Evolutionary conservation across 306 rosid species (phyloP), one percentile per base, ranked within the genome.

Genomic region (Gillenia trifoliata): DNA sequence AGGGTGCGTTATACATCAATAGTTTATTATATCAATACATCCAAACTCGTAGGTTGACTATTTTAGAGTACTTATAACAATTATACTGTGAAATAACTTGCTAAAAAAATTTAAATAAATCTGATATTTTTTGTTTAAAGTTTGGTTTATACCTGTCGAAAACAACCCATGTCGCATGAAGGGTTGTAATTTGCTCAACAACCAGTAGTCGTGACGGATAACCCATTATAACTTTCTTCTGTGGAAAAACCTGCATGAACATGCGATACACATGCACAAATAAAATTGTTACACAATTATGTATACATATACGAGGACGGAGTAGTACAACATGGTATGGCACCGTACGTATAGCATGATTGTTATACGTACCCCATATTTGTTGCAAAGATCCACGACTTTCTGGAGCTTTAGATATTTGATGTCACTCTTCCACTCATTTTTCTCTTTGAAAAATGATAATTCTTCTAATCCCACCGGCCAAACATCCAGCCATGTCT

Each of bases 151-250:
- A 84, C 92, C 85, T 85, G 54, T 90, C 87, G 65, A 88, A 82
- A 13, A 86, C 81, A 12, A 82, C 91, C 82, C 75, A 81, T 56
- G 89, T 80, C 1, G 91, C 79, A 82, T 68, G 71, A 77, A 91
- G 84, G 68, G 71, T 70, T 22, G 61, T 70, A 62, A 85, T 72
- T 78, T 87, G 79, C 60, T 85, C 81, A 17, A 71, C 71, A 41
- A 83, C 87, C 57, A 80, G 63, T 28, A 66, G 43, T 40, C 77
- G 52, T 20, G 36, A 65, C 41, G 91, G 90, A 75, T 78, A 84
- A 65, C 87, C 93, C 91, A 90, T 88, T 52, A 85, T 83, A 16
- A 76, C 77, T 79, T 82, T 85, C 79, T 86, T 90, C 47, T 76
- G 83, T 3, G 79, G 87, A 30, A 84, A 76, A 75, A 85, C 91